Base-by-base conservation (phyloP, 257 asterid species). In the Jacaranda copaia region DNA sequence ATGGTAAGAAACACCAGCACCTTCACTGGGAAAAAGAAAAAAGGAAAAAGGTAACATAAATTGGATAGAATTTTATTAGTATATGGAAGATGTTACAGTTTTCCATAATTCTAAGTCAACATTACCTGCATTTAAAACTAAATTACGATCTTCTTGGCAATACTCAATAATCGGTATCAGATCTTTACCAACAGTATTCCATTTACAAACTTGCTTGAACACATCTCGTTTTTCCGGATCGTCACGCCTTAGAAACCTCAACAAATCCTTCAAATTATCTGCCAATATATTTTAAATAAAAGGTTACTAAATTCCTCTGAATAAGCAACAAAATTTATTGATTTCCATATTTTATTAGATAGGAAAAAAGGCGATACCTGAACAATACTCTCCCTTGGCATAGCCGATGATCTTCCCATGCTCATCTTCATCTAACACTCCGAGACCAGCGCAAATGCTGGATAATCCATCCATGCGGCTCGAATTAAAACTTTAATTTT, bases 171-270 rank as follows among this genome's bases (percentile, higher is more conserved):
- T 96, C 39, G 99, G 99, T 60, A 96, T 78, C 87, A 96, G 80
- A 80, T 96, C 90, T 75, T 89, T 89, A 12, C 89, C 89, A 51
- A 85, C 89, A 3, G 73, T 88, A 43, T 93, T 91, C 99, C 99
- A 95, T 82, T 88, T 93, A 80, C 97, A 95, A 38, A 91, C 73
- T 84, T 93, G 98, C 88, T 90, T 95, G 86, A 96, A 96, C 81
- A 96, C 98, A 19, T 93, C 97, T 69, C 98, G 88, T 63, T 86
- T 87, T 82, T 88, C 94, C 52, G 97, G 98, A 80, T 93, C 97
- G 68, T 96, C 99, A 14, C 98, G 91, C 88, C 98, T 80, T 80
- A 96, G 66, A 86, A 82, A 96, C 91, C 99, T 90, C 80, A 93
- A 73, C 76, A 96, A 83, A 83, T 96, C 98, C 89, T 90, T 96